These are phyloP conservation scores for Chlamydomonas asymmetrica DNA, from an alignment of 139 green algal species.

Conservation along the genomic window DNA sequence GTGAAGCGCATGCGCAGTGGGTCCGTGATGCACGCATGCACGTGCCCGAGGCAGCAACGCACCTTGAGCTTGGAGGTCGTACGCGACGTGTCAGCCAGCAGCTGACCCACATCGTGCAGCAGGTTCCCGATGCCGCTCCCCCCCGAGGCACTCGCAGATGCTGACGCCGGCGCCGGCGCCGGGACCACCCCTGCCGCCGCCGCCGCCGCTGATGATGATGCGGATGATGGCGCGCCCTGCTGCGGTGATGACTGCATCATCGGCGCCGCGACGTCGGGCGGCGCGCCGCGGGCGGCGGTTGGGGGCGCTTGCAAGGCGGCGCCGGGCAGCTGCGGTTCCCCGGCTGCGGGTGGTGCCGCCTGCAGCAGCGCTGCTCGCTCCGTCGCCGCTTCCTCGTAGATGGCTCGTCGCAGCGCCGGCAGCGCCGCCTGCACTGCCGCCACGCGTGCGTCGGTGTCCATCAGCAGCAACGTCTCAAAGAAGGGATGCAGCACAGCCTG, in stretches of 20 bases:
- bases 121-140: constrained; percentile 1
- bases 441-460: constrained; percentile 70
- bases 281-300: too few species aligned
- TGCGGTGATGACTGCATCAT: not conserved
- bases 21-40: too few species aligned
- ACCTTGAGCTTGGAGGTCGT: constrained; percentile 9
- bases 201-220: not conserved
- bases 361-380: not conserved
- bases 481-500: constrained; percentile 67
- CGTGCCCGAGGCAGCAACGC: too few species aligned
- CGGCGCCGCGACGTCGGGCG: not conserved
- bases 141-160: not conserved
- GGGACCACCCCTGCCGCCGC: not conserved
- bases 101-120: constrained; percentile 39
- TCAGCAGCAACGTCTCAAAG: constrained; percentile 57
- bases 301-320: not conserved
- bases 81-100: constrained; percentile 38
- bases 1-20: too few species aligned
- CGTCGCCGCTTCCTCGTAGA: not conserved
- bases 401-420: not conserved
- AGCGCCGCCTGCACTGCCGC: constrained; percentile 32
- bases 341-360: not conserved
- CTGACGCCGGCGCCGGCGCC: not conserved
- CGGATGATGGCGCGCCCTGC: not conserved
- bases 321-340: not conserved